A percentile compares a stretch with the other conserved stretches of the same genome.
Evolutionary conservation across 805 yeast species (phyloP).

Genomic region (Candida railenensis): DNA sequence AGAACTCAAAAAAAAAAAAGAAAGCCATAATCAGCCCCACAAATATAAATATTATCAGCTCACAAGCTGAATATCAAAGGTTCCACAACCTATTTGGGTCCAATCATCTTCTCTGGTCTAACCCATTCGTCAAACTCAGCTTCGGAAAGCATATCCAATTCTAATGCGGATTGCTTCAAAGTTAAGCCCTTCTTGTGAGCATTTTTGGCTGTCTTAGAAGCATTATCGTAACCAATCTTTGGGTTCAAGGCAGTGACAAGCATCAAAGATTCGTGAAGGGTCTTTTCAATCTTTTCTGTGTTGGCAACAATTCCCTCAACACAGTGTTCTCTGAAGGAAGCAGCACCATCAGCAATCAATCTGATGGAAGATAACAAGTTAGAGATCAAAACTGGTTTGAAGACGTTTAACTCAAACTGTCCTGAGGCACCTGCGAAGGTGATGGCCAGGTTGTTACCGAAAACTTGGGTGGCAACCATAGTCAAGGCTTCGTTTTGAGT

Average conservation of each 20-base stretch:
- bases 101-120: slow-evolving; percentile 40
- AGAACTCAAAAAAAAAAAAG: not conserved
- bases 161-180: slow-evolving; percentile 36
- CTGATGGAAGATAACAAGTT: slow-evolving; percentile 36
- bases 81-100: slow-evolving; percentile 31
- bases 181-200: slow-evolving; percentile 42
- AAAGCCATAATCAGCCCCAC: not conserved
- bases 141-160: slow-evolving; percentile 30
- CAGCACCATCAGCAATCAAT: slow-evolving; percentile 32
- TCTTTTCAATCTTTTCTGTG: slow-evolving; percentile 34
- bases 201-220: slow-evolving; percentile 40
- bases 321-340: slow-evolving; percentile 36
- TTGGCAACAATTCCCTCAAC: slow-evolving; percentile 39
- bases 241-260: slow-evolving; percentile 42
- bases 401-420: slow-evolving; percentile 39
- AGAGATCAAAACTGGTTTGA: slow-evolving; percentile 39
- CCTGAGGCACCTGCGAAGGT: slow-evolving; percentile 41
- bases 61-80: too few relatives aligned
- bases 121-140: slow-evolving; percentile 41
- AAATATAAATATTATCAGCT: too few relatives aligned
- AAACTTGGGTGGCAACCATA: slow-evolving; percentile 39
- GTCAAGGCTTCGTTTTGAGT: slow-evolving; percentile 42
- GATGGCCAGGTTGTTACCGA: slow-evolving; percentile 40
- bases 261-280: slow-evolving; percentile 39
- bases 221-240: slow-evolving; percentile 39